Evolutionary conservation across 2,329 filamentous ascomycete species (phyloP).

Genomic region (Penicillium sp.): DNA sequence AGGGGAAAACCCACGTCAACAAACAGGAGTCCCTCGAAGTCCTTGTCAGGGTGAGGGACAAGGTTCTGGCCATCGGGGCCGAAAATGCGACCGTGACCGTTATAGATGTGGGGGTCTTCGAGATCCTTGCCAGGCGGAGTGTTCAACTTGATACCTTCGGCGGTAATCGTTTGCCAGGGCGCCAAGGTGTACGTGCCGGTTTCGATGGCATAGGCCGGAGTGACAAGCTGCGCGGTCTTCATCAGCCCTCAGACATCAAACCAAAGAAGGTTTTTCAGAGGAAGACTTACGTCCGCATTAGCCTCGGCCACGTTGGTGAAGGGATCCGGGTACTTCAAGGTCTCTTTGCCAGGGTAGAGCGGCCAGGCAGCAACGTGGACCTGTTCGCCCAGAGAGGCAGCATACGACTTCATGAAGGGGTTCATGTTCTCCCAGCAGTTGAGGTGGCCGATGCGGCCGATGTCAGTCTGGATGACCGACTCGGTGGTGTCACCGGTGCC

Average conservation of each 20-base stretch:
- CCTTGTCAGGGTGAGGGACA: slow-evolving; percentile 42
- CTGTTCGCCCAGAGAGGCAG: slow-evolving; percentile 42
- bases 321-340: slow-evolving; percentile 44
- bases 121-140: slow-evolving; percentile 43
- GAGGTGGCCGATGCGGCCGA: slow-evolving; percentile 46
- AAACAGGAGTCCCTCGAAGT: slow-evolving; percentile 50
- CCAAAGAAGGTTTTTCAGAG: neutral
- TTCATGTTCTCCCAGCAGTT: slow-evolving; percentile 55
- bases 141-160: slow-evolving; percentile 46
- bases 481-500: slow-evolving; percentile 46
- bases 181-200: slow-evolving; percentile 50
- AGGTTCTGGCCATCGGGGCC: slow-evolving; percentile 45
- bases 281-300: slow-evolving; percentile 36
- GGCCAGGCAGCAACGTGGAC: slow-evolving; percentile 51
- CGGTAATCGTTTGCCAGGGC: slow-evolving; percentile 47
- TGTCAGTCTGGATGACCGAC: slow-evolving; percentile 44
- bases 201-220: slow-evolving; percentile 50
- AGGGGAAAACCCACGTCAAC: slow-evolving; percentile 37
- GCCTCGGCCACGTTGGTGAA: slow-evolving; percentile 48
- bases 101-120: slow-evolving; percentile 44
- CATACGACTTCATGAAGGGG: slow-evolving; percentile 47
- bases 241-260: slow-evolving; percentile 10
- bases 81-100: slow-evolving; percentile 49
- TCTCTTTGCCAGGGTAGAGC: slow-evolving; percentile 42
- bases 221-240: slow-evolving; percentile 37